phyloP scores from a whole-genome alignment of 106 monocot genomes.

The Phalaenopsis aphrodite region DNA sequence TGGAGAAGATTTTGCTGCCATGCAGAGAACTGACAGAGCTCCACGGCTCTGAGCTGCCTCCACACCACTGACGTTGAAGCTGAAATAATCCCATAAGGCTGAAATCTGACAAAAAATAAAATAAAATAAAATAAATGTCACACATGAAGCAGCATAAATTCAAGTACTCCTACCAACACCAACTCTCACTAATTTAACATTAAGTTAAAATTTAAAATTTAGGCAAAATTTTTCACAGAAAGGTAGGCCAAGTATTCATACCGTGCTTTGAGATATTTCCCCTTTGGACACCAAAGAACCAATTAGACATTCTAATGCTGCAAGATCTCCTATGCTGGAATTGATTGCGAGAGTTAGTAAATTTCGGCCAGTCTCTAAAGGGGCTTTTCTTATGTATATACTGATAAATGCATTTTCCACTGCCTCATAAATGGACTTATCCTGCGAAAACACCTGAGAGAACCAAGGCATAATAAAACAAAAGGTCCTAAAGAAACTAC shows the following conservation, averaged over 20 bases:
- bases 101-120: slow-evolving; percentile 39
- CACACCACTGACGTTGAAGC: slow-evolving; percentile 76
- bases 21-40: slow-evolving; percentile 84
- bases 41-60: slow-evolving; percentile 67
- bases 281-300: slow-evolving; percentile 71
- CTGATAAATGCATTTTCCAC: slow-evolving; percentile 91
- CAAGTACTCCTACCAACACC: neutral
- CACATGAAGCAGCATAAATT: neutral
- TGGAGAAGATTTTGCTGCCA: slow-evolving; percentile 87
- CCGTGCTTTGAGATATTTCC: slow-evolving; percentile 71
- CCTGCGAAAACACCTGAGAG: slow-evolving; percentile 81
- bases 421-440: slow-evolving; percentile 90
- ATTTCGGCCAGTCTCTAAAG: slow-evolving; percentile 74
- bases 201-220: neutral
- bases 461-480: slow-evolving; percentile 2
- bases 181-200: neutral
- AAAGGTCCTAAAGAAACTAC: neutral
- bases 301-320: slow-evolving; percentile 74
- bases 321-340: slow-evolving; percentile 81
- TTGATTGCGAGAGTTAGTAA: slow-evolving; percentile 56
- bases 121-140: neutral
- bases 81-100: slow-evolving; percentile 87
- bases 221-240: neutral
- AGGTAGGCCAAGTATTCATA: slow-evolving; percentile 18
- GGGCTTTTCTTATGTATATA: slow-evolving; percentile 68